A percentile compares a stretch with the other conserved stretches of the same genome.
These are phyloP conservation scores for Eimeria falciformis DNA, from an alignment of 169 alveolate genomes.

Conservation along the genomic window DNA sequence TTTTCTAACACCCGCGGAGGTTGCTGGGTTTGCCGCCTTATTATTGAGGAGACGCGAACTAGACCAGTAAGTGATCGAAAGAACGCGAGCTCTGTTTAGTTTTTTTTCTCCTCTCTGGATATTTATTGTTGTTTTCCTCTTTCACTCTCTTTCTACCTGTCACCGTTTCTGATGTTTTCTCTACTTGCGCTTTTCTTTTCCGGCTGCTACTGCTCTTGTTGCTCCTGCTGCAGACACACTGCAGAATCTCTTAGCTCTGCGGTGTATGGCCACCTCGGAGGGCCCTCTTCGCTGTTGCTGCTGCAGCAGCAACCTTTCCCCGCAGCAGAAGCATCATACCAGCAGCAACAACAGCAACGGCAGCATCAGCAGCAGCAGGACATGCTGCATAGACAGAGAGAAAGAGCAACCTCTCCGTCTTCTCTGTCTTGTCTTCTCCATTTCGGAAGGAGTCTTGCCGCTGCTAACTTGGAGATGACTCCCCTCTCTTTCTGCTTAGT, in stretches of 20 bases:
- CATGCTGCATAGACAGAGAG: conserved; percentile 26
- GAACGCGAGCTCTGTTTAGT: not conserved
- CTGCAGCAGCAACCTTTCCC: conserved; percentile 21
- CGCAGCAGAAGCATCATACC: not conserved
- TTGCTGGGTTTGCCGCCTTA: conserved; percentile 33
- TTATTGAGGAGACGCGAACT: conserved; percentile 49
- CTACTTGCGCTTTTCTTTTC: not conserved
- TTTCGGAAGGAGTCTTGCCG: conserved; percentile 35
- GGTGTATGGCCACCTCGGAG: conserved; percentile 64
- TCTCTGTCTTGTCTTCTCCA: conserved; percentile 43
- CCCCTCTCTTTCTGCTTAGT: conserved; percentile 36
- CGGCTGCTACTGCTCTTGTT: not conserved
- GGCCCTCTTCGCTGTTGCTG: conserved; percentile 38
- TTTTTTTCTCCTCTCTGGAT: too few relatives aligned
- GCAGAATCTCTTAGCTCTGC: conserved; percentile 65
- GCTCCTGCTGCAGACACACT: conserved; percentile 15
- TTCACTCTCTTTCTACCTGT: not conserved
- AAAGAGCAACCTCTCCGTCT: conserved; percentile 30
- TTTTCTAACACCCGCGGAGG: conserved; percentile 41
- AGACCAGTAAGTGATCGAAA: conserved; percentile 11
- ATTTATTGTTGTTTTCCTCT: too few relatives aligned
- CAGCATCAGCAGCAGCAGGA: not conserved
- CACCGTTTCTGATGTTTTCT: not conserved
- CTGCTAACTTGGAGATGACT: conserved; percentile 25
- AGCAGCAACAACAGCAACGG: not conserved